Percentiles rank a stretch among this genome's conserved stretches.
phyloP scores from a whole-genome alignment of 257 asterid genomes.

The Knoxia roxburghii region DNA sequence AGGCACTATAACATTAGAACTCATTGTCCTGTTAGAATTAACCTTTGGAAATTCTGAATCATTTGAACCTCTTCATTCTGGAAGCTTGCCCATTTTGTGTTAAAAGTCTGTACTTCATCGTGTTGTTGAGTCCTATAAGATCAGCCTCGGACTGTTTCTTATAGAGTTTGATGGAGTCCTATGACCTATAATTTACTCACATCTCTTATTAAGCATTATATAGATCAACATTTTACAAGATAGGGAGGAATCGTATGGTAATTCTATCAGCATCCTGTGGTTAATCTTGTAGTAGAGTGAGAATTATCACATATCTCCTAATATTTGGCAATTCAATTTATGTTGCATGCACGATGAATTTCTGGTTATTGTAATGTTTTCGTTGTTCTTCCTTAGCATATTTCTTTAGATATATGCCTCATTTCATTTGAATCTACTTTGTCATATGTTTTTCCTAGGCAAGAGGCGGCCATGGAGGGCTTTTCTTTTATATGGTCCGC shows the following conservation, averaged over 20 bases:
- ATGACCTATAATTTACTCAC: neutral
- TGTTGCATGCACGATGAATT: neutral
- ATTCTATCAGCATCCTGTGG: neutral
- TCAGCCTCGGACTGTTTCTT: too few relatives aligned
- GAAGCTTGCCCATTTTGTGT: neutral
- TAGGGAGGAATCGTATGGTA: neutral
- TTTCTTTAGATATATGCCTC: neutral
- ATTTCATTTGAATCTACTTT: neutral
- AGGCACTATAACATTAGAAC: too few relatives aligned
- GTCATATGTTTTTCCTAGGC: conserved; percentile 35
- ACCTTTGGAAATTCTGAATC: neutral
- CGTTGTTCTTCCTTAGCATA: neutral
- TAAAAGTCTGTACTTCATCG: neutral
- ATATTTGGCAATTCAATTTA: neutral
- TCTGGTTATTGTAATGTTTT: neutral
- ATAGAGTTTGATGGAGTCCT: neutral
- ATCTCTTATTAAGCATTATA: neutral
- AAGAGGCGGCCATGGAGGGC: conserved; percentile 99
- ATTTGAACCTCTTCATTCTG: neutral
- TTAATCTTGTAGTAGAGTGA: neutral
- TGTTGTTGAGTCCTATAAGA: neutral
- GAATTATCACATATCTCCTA: neutral
- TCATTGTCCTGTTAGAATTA: neutral
- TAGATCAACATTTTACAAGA: neutral
- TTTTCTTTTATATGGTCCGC: conserved; percentile 96